These are phyloP conservation scores for Ophiostoma sp. DNA, from an alignment of 2,329 filamentous ascomycete genomes.

Conservation along the genomic window DNA sequence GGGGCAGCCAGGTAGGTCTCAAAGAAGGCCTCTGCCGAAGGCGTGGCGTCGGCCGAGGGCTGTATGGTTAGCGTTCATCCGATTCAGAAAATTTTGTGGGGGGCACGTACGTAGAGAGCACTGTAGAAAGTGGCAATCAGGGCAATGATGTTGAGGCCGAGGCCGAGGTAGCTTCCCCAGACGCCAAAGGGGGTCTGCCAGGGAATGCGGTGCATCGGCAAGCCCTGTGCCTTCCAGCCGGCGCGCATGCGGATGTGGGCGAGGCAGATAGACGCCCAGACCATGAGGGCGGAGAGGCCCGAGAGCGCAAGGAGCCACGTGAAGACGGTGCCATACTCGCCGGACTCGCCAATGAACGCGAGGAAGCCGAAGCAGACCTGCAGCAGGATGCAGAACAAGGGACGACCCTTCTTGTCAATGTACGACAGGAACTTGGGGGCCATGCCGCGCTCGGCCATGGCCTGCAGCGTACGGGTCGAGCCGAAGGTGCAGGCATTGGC, in stretches of 20 bases:
- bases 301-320: conserved; percentile 33
- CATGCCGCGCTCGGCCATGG: conserved; percentile 53
- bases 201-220: conserved; percentile 57
- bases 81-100: neutral
- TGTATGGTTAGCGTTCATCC: neutral
- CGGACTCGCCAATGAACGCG: conserved; percentile 58
- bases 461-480: conserved; percentile 55
- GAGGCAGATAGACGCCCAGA: conserved; percentile 60
- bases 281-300: conserved; percentile 63
- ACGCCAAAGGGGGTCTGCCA: conserved; percentile 50
- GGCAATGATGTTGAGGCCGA: neutral
- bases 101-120: neutral
- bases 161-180: conserved; percentile 8
- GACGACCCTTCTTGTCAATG: conserved; percentile 47
- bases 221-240: conserved; percentile 57
- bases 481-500: conserved; percentile 60
- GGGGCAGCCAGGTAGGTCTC: conserved; percentile 51
- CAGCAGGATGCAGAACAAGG: conserved; percentile 51
- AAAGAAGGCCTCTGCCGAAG: conserved; percentile 52
- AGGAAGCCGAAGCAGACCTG: conserved; percentile 58
- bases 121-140: conserved; percentile 7
- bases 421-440: conserved; percentile 51
- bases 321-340: conserved; percentile 28
- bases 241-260: conserved; percentile 65
- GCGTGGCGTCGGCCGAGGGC: conserved; percentile 33